Evolutionary conservation across 2,329 filamentous ascomycete species (phyloP).

Genomic region (Diplocarpon mali): DNA sequence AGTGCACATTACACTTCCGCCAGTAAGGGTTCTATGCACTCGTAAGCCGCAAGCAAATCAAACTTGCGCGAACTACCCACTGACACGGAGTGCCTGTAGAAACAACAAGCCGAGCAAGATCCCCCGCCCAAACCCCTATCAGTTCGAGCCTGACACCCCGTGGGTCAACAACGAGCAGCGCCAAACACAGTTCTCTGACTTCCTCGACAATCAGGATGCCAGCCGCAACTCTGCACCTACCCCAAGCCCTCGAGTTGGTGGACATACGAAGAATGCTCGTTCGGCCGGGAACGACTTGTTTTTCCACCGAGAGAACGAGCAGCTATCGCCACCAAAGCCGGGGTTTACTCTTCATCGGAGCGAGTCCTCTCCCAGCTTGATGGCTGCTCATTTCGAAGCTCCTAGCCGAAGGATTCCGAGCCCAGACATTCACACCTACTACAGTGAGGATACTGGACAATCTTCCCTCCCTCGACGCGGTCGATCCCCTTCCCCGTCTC

Average conservation of each 20-base stretch:
- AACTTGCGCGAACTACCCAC: not conserved
- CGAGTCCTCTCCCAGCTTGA: constrained; percentile 18
- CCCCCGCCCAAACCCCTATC: constrained; percentile 13
- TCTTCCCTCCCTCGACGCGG: constrained; percentile 3
- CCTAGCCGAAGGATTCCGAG: constrained; percentile 3
- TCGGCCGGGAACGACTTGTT: constrained; percentile 13
- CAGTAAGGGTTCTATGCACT: not conserved
- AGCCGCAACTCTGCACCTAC: not conserved
- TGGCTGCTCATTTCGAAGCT: constrained; percentile 4
- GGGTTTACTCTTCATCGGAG: constrained; percentile 12
- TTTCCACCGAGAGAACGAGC: constrained; percentile 3
- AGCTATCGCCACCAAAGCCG: constrained; percentile 2
- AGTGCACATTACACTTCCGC: not conserved
- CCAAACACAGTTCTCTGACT: constrained; percentile 20
- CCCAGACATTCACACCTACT: constrained; percentile 3
- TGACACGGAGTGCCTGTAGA: not conserved
- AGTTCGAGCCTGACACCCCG: constrained; percentile 23
- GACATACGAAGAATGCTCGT: constrained; percentile 18
- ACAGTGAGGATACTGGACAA: constrained; percentile 2
- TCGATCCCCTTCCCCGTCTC: constrained; percentile 2
- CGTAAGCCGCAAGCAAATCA: constrained; percentile 3
- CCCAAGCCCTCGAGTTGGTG: constrained; percentile 7
- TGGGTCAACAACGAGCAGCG: constrained; percentile 5
- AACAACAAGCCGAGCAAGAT: constrained; percentile 1
- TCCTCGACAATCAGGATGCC: constrained; percentile 7